Base-by-base conservation (phyloP, 345 rosid species). In the Durio zibethinus region DNA sequence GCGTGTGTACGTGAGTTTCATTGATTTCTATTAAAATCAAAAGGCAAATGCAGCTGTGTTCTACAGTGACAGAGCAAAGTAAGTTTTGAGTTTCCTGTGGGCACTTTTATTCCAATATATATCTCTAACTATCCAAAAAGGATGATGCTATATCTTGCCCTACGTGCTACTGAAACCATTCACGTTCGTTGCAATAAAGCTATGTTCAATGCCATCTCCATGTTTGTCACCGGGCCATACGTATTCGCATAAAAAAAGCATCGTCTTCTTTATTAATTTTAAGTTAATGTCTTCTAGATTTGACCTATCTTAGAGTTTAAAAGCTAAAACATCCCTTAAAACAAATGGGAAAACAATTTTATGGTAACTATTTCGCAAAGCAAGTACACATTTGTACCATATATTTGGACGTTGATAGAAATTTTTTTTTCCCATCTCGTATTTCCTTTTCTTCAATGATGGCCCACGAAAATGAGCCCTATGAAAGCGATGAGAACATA, bases 401-500 rank as follows among this genome's bases (percentile, higher is more conserved):
- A n/a, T n/a, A n/a, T n/a, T n/a, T n/a, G n/a, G 21, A 72, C 20
- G 43, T 62, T 29, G 4, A 10, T 6, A 73, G 54, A n/a, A 20
- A 11, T 36, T 36, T 45, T n/a, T 4, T 74, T 42, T 20, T 10
- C 23, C n/a, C 66, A 9, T 20, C 35, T 60, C 29, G 2, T 8
- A 4, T 68, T 62, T 20, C 23, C 7, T 40, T 57, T 21, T 9
- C 42, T 62, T 16, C 56, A 50, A 36, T 50, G 10, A 47, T 67
- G 79, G 73, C 54, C 74, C 74, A 53, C 27, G 4, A 10, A 56
- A 35, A 36, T 27, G 6, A 48, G 48, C 11, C 14, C 61, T 11
- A 33, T 63, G 60, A 75, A 64, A 75, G 78, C 62, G 45, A 47
- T 33, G 47, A 33, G 78, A 14, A 21, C 60, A 47, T 1, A 62